Percentiles rank a stretch among this genome's conserved stretches.
phyloP scores from a whole-genome alignment of 2,329 filamentous ascomycete genomes.

The Cytospora schulzeri region DNA sequence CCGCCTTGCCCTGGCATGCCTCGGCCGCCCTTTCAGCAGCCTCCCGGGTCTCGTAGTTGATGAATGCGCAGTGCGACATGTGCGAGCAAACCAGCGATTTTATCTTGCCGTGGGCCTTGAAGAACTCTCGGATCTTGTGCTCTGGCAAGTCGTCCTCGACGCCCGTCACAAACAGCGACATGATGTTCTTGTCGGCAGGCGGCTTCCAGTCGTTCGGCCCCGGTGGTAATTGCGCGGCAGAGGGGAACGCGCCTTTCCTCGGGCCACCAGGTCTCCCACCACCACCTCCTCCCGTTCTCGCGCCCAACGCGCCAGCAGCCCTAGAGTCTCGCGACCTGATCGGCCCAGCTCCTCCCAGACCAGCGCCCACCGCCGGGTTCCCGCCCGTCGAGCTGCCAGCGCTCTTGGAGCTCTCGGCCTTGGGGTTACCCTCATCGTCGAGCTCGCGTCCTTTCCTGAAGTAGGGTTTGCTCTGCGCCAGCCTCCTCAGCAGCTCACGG shows the following conservation, averaged over 20 bases:
- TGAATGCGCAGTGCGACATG: constrained; percentile 93
- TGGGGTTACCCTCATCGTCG: constrained; percentile 56
- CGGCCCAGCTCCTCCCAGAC: constrained; percentile 68
- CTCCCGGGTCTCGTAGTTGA: constrained; percentile 87
- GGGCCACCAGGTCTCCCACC: constrained; percentile 44
- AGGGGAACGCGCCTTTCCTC: constrained; percentile 64
- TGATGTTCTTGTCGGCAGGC: constrained; percentile 81
- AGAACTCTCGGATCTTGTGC: constrained; percentile 86
- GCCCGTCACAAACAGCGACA: constrained; percentile 91
- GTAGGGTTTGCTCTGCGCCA: constrained; percentile 93
- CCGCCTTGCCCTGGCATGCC: constrained; percentile 81
- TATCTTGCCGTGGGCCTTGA: constrained; percentile 84
- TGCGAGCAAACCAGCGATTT: constrained; percentile 94
- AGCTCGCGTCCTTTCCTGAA: constrained; percentile 84
- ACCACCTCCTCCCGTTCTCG: constrained; percentile 43
- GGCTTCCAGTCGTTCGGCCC: constrained; percentile 84
- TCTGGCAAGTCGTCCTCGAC: constrained; percentile 96
- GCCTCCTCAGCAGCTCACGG: constrained; percentile 77
- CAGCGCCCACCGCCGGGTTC: constrained; percentile 55
- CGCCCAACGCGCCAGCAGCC: constrained; percentile 53
- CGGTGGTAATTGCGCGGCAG: constrained; percentile 73
- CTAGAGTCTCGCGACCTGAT: constrained; percentile 73
- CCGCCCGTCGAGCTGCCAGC: constrained; percentile 44
- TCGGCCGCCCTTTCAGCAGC: constrained; percentile 84
- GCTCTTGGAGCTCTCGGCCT: constrained; percentile 41